Evolutionary conservation across 139 green algal species (phyloP), one percentile per base, ranked within the genome.

Genomic region (Picochlorum sp.): DNA sequence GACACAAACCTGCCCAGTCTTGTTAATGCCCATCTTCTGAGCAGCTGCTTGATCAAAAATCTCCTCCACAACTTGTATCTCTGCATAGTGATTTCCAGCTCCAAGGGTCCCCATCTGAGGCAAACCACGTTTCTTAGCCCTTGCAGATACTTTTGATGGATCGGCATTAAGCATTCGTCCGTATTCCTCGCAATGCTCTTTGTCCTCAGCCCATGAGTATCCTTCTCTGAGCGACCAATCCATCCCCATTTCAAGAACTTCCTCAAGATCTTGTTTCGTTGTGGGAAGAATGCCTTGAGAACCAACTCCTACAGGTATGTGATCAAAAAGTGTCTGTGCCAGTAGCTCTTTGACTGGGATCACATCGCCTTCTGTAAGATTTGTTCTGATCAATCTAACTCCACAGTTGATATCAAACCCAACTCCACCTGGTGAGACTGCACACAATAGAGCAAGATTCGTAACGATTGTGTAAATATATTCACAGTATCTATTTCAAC

Each of bases 281-380:
- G 84, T 90, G 33, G 84, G 82, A 53, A 94, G 90, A 78, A 94
- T 90, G 43, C 86, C 84, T 57, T 85, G 67, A 12, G 69, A 84
- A 30, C 88, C 88, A 36, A 96, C 88, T 2, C 88, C 88, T 39
- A 95, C 88, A n/a, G 86, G 88, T 47, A 96, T 94, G 76, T 94
- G 86, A 62, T 94, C 84, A 64, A 91, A 94, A 43, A 96, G 73
- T 29, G 86, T 63, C 44, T 76, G 68, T 20, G 87, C 82, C 45
- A 96, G 70, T 55, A 82, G 36, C 64, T 94, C 86, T 66, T 85
- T 84, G 36, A 88, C 44, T 4, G 68, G 62, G 33, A 29, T 53
- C 35, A 96, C 77, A 31, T 94, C 81, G 9, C 45, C 57, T 69
- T 89, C 77, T 2, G 39, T 84, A 57, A 96, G 76, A 73, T 96